phyloP scores from a whole-genome alignment of 805 yeast species.

The Myxozyma vanderwaltii region DNA sequence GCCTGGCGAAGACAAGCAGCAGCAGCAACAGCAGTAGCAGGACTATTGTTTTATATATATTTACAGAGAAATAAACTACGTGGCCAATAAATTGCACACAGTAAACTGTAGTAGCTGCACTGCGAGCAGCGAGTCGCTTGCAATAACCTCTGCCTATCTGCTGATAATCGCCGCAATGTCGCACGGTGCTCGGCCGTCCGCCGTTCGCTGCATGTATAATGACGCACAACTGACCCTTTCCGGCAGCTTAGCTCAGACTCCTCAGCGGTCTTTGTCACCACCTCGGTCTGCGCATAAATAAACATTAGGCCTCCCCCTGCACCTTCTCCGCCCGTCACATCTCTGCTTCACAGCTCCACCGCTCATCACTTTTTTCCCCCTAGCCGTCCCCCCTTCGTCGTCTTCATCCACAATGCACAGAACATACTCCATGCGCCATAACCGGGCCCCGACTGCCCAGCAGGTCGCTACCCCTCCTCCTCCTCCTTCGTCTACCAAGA shows the following conservation, averaged over 20 bases:
- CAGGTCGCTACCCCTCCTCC: constrained; percentile 94
- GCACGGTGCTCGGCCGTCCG: constrained; percentile 1
- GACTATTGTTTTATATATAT: no score
- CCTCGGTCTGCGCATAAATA: constrained; percentile 3
- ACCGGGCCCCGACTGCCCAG: constrained; percentile 96
- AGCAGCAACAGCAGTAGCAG: no score
- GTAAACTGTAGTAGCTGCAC: no score
- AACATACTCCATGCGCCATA: constrained; percentile 93
- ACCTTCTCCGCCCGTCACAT: not conserved
- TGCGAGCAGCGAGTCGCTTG: no score
- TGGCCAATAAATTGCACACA: no score
- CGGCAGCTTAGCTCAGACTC: not conserved
- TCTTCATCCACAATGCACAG: constrained; percentile 72
- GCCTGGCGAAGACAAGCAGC: no score
- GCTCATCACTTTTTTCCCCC: not conserved
- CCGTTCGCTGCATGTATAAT: constrained; percentile 15
- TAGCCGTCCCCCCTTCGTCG: not conserved
- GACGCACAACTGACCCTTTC: constrained; percentile 7
- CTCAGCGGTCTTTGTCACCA: not conserved
- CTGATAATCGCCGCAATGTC: not conserved
- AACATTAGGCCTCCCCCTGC: constrained; percentile 4
- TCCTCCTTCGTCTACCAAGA: constrained; percentile 86
- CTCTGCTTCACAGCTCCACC: constrained; percentile 5
- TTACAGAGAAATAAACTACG: no score
- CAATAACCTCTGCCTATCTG: no score